phyloP scores from a whole-genome alignment of 2,329 filamentous ascomycete species.

The Xylaria sp. region DNA sequence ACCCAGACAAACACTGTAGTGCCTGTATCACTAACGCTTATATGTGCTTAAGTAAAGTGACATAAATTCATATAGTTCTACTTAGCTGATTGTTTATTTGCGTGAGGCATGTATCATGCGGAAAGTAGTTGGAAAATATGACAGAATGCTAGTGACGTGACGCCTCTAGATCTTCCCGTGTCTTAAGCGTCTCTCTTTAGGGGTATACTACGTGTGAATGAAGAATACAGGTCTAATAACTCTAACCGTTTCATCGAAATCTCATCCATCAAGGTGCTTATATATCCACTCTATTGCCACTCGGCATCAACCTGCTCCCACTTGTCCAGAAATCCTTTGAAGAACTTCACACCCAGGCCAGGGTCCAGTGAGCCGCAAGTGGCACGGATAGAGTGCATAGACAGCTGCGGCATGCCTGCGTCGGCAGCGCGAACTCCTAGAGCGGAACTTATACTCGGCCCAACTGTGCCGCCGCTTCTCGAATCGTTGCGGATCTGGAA shows the following conservation, averaged over 20 bases:
- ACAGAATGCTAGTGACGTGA: neutral
- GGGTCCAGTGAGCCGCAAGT: conserved; percentile 87
- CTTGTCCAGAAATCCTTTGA: conserved; percentile 85
- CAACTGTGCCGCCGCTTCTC: conserved; percentile 90
- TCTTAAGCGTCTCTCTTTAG: neutral
- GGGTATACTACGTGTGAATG: neutral
- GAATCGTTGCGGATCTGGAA: conserved; percentile 97
- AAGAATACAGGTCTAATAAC: neutral
- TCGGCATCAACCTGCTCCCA: conserved; percentile 86
- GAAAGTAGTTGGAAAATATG: neutral
- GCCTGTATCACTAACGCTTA: too few relatives aligned
- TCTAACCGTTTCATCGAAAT: neutral
- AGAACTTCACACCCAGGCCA: conserved; percentile 84
- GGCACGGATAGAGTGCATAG: conserved; percentile 91
- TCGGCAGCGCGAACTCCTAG: conserved; percentile 86
- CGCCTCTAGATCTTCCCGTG: neutral
- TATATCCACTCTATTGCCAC: conserved; percentile 59
- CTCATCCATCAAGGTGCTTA: neutral
- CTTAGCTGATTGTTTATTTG: too few relatives aligned
- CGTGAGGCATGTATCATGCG: too few relatives aligned
- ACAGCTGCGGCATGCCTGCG: conserved; percentile 87
- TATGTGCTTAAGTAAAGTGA: too few relatives aligned
- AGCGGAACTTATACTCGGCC: conserved; percentile 80
- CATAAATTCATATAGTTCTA: too few relatives aligned
- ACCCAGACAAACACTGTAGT: too few relatives aligned